Percentiles rank a stretch among this genome's conserved stretches.
phyloP scores from a whole-genome alignment of 2,329 filamentous ascomycete species.

The Corinectria fuckeliana region DNA sequence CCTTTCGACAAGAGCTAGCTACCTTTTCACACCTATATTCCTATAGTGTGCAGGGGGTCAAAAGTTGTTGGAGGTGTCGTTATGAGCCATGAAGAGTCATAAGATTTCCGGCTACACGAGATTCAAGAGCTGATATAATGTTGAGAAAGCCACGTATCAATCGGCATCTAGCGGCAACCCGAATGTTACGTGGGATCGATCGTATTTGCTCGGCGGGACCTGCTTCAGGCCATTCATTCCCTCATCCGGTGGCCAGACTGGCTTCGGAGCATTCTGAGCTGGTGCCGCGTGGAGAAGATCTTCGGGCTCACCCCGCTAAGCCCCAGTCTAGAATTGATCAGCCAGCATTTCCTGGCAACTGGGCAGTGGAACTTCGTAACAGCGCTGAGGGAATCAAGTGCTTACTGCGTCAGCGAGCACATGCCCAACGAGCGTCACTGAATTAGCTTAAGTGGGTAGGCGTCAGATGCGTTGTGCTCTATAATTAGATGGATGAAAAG shows the following conservation, averaged over 20 bases:
- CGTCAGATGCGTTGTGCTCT: background rate
- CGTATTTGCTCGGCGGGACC: background rate
- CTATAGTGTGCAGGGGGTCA: too few species aligned
- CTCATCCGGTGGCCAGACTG: background rate
- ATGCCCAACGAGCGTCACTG: background rate
- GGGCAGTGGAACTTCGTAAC: background rate
- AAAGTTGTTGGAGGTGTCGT: too few species aligned
- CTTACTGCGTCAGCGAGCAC: slow-evolving; percentile 5
- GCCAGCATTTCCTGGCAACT: background rate
- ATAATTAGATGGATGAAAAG: background rate
- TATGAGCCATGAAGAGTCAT: too few species aligned
- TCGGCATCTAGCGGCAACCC: background rate
- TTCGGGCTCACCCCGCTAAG: background rate
- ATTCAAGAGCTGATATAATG: background rate
- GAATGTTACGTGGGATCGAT: background rate
- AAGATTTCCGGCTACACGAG: background rate
- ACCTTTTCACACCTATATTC: too few species aligned
- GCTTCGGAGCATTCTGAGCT: background rate
- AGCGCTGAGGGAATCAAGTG: background rate
- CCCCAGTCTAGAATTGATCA: background rate
- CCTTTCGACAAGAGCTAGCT: too few species aligned
- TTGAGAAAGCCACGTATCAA: background rate
- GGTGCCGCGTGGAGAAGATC: background rate
- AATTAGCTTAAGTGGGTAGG: background rate
- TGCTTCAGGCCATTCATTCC: background rate